A percentile compares a stretch with the other conserved stretches of the same genome.
Conservation (phyloP, 306 rosid species). For the Elaeagnus macrophylla region DNA sequence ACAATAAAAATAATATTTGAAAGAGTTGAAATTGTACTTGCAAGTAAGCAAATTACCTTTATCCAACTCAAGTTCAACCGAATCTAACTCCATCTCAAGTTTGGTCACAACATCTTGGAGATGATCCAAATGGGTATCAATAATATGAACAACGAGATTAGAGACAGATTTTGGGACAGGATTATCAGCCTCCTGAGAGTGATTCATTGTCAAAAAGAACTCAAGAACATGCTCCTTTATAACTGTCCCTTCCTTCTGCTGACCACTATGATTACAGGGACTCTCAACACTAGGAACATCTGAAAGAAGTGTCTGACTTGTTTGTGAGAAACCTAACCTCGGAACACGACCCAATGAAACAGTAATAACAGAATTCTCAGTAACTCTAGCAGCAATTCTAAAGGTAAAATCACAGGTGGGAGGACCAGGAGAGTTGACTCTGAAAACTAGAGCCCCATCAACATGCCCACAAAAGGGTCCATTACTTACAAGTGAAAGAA, state of each 20-base stretch:
- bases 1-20: not conserved
- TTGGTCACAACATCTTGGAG: constrained; percentile 86
- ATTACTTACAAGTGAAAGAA: constrained; percentile 93
- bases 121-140: constrained; percentile 91
- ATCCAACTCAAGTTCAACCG: constrained; percentile 81
- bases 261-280: constrained; percentile 38
- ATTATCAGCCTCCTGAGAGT: constrained; percentile 94
- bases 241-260: constrained; percentile 46
- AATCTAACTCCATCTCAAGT: constrained; percentile 89
- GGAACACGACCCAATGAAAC: constrained; percentile 91
- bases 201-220: constrained; percentile 88
- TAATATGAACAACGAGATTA: constrained; percentile 74
- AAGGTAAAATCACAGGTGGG: constrained; percentile 79
- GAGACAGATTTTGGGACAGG: constrained; percentile 83
- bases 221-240: constrained; percentile 95
- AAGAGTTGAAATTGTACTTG: constrained; percentile 1
- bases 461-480: constrained; percentile 98
- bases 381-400: constrained; percentile 83
- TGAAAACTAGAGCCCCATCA: constrained; percentile 80
- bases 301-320: constrained; percentile 73
- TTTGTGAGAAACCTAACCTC: constrained; percentile 72
- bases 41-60: constrained; percentile 41
- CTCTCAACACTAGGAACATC: constrained; percentile 86
- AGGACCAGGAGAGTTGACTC: constrained; percentile 95
- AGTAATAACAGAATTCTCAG: constrained; percentile 69